phyloP scores from a whole-genome alignment of 208 protist genomes.

The Leishmania martiniquensis region DNA sequence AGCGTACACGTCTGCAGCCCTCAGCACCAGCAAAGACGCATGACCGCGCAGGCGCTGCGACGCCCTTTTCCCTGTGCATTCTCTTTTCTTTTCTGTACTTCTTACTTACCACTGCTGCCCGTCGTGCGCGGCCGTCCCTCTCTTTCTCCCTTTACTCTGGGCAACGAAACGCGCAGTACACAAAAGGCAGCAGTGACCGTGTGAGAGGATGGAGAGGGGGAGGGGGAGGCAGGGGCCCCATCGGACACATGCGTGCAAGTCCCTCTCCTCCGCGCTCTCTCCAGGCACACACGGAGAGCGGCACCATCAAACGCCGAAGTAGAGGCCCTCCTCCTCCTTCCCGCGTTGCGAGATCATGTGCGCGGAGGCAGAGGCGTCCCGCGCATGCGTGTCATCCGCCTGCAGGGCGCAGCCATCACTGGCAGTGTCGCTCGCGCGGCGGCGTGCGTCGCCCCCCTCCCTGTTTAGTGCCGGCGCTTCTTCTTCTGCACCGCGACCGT shows the following conservation, averaged over 20 bases:
- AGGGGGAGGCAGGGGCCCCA: too few species aligned
- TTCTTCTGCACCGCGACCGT: constrained; percentile 66
- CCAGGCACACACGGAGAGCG: not conserved
- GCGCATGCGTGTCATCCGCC: not conserved
- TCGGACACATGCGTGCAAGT: too few species aligned
- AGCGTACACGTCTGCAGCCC: too few species aligned
- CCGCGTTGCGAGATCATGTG: not conserved
- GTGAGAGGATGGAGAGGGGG: too few species aligned
- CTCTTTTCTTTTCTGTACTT: too few species aligned
- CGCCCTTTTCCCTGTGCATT: too few species aligned
- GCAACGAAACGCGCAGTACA: not conserved
- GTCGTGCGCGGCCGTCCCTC: too few species aligned
- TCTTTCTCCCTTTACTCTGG: too few species aligned
- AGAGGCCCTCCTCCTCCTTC: not conserved
- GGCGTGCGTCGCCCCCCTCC: not conserved
- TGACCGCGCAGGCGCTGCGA: too few species aligned
- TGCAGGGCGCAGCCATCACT: not conserved
- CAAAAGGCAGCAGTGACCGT: not conserved
- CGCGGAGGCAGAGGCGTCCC: not conserved
- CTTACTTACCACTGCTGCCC: too few species aligned
- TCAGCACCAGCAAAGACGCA: too few species aligned
- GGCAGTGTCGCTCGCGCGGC: not conserved
- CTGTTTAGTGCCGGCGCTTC: constrained; percentile 26
- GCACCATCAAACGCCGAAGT: not conserved
- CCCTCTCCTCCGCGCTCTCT: too few species aligned